A percentile compares a stretch with the other conserved stretches of the same genome.
Conservation (phyloP, 2,329 filamentous ascomycete genomes). For the Macrophomina pseudophaseolina region DNA sequence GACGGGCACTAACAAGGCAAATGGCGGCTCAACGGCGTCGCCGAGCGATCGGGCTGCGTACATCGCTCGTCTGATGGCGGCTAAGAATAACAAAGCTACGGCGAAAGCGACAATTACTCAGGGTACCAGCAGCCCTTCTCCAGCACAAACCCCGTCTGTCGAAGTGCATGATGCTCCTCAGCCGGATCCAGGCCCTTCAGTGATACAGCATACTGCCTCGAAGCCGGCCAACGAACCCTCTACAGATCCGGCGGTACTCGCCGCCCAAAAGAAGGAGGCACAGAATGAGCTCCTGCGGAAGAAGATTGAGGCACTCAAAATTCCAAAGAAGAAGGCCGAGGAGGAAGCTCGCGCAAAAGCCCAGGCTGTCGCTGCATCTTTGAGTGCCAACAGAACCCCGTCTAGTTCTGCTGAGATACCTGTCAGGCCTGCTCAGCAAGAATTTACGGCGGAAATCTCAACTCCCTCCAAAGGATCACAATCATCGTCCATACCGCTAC, state of each 20-base stretch:
- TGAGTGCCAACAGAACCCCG: constrained; percentile 14
- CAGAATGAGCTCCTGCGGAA: constrained; percentile 78
- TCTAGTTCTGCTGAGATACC: constrained; percentile 9
- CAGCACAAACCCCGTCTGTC: neutral
- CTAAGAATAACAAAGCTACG: constrained; percentile 59
- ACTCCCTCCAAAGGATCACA: constrained; percentile 10
- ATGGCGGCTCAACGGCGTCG: neutral
- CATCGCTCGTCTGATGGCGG: constrained; percentile 76
- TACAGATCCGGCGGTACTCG: constrained; percentile 27
- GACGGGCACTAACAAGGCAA: constrained; percentile 8
- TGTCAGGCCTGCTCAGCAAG: constrained; percentile 2
- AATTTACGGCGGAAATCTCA: neutral
- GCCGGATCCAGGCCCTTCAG: neutral
- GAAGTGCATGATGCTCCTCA: neutral
- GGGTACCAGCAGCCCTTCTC: neutral
- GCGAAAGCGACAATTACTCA: constrained; percentile 22
- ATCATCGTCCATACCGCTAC: constrained; percentile 21
- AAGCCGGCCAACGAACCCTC: neutral
- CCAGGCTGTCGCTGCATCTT: constrained; percentile 13
- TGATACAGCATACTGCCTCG: neutral
- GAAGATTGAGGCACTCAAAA: constrained; percentile 71
- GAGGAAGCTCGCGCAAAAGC: constrained; percentile 25
- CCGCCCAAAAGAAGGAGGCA: constrained; percentile 60
- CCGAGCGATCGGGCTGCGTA: constrained; percentile 74
- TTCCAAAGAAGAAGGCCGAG: constrained; percentile 20